Base-by-base conservation (phyloP, 2,329 filamentous ascomycete genomes). In the Mycocentrospora acerina region DNA sequence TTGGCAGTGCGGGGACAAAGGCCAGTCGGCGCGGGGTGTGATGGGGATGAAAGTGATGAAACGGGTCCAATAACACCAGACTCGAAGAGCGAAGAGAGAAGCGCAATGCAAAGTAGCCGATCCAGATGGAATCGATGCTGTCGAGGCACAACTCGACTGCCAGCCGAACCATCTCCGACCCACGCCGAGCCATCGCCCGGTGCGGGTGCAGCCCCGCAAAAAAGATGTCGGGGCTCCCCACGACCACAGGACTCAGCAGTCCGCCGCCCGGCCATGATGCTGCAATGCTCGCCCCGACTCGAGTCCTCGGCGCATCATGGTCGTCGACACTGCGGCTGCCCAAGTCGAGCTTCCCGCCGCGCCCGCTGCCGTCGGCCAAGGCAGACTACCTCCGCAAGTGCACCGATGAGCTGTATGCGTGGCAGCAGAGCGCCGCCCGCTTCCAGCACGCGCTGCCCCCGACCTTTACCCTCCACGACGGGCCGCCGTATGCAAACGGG, bases 401-500 rank as follows among this genome's bases (percentile, higher is more conserved):
- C 69, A 85, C 89, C 68, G 88, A 95, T 71, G 84, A 90, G 35
- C 78, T 96, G 11, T 98, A 97, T 72, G 73, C 80, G 59, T 96
- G 90, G 90, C 93, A 98, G 73, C 75, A 76, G 33, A 62, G 49
- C 38, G 45, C 59, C n/a, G 40, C 45, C 25, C 59, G 46, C 65
- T 68, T 39, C 70, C 75, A 43, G 71, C 81, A 48, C 42, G 51
- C 13, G 33, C 24, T 79, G 3, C 69, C 79, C 24, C 69, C 80
- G 29, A 74, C 77, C 0, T 98, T 97, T 51, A 74, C 90, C 2
- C 75, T 98, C 7, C 93, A 97, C 62, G 93, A 98, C 81, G 93
- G 93, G 1, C 93, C 93, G 0, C 93, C 93, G 0, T 98, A 97
- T 66, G 93, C 93, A 48, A 98, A 98, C 71, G 93, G 93, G 11